Evolutionary conservation across 441 rosid genomes (phyloP).

Genomic region (Bruguiera hainesii): DNA sequence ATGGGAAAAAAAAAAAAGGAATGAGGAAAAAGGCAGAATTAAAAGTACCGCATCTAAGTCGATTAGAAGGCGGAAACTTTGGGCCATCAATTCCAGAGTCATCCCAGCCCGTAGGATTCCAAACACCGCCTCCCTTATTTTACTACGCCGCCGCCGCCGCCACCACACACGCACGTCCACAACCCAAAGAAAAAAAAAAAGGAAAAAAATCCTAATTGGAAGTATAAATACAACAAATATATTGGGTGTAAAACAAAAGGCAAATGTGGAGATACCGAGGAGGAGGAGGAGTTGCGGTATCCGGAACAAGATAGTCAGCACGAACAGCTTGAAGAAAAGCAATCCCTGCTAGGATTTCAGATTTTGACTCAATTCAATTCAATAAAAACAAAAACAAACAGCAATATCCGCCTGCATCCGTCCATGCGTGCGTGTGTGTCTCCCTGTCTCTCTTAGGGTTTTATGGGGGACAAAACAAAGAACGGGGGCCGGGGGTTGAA

Average conservation of each 20-base stretch:
- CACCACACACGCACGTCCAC: not conserved
- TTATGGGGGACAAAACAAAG: constrained; percentile 3
- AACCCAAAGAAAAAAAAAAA: too few relatives aligned
- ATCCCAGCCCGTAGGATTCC: constrained; percentile 54
- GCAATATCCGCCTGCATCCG: not conserved
- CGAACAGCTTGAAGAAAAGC: constrained; percentile 83
- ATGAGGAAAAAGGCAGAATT: not conserved
- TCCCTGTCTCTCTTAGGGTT: too few relatives aligned
- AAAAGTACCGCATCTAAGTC: constrained; percentile 58
- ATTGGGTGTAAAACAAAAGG: not conserved
- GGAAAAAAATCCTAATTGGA: too few relatives aligned
- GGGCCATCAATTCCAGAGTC: constrained; percentile 58
- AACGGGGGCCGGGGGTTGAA: not conserved
- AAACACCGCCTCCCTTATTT: constrained; percentile 70
- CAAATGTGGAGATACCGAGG: not conserved
- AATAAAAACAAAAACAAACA: not conserved
- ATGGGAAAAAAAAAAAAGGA: not conserved
- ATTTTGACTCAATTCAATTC: too few relatives aligned
- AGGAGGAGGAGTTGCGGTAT: constrained; percentile 31
- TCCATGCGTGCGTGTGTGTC: not conserved
- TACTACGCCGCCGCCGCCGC: constrained; percentile 31
- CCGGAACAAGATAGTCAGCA: constrained; percentile 44
- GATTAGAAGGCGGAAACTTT: constrained; percentile 68
- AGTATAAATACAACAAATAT: too few relatives aligned
- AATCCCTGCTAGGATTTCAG: constrained; percentile 33